phyloP scores from a whole-genome alignment of 257 asterid genomes.

The Plantago elongata region DNA sequence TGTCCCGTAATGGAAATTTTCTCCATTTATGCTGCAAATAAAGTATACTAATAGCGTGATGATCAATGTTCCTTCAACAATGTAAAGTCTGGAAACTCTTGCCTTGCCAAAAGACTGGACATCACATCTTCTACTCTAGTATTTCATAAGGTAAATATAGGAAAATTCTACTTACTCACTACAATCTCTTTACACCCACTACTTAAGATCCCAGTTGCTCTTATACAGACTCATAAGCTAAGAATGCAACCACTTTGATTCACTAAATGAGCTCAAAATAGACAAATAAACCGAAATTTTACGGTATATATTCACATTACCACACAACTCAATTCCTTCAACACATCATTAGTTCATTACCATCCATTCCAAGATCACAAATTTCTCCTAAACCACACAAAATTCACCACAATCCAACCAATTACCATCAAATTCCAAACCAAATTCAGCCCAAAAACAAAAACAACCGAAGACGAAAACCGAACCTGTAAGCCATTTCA shows the following conservation, averaged over 20 bases:
- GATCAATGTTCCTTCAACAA: too few relatives aligned
- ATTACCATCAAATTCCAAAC: too few relatives aligned
- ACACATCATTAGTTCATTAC: background rate
- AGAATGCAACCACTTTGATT: background rate
- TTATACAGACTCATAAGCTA: background rate
- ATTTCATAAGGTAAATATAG: too few relatives aligned
- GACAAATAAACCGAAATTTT: conserved; percentile 9
- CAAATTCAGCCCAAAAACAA: background rate
- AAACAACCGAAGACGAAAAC: background rate
- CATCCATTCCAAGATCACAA: background rate
- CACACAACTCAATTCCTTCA: background rate
- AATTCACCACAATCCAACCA: too few relatives aligned
- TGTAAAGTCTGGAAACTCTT: too few relatives aligned
- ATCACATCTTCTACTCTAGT: too few relatives aligned
- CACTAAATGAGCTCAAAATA: background rate
- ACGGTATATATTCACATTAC: conserved; percentile 11
- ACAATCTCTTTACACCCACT: too few relatives aligned
- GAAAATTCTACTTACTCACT: too few relatives aligned
- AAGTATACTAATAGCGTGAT: too few relatives aligned
- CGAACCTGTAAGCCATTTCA: conserved; percentile 97
- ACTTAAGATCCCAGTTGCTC: background rate
- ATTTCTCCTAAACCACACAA: too few relatives aligned
- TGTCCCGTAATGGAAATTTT: conserved; percentile 78
- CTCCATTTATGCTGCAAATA: conserved; percentile 82
- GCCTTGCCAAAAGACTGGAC: too few relatives aligned